Evolutionary conservation across 31 red algal genomes (phyloP).

Genomic region (Endocladia muricata): DNA sequence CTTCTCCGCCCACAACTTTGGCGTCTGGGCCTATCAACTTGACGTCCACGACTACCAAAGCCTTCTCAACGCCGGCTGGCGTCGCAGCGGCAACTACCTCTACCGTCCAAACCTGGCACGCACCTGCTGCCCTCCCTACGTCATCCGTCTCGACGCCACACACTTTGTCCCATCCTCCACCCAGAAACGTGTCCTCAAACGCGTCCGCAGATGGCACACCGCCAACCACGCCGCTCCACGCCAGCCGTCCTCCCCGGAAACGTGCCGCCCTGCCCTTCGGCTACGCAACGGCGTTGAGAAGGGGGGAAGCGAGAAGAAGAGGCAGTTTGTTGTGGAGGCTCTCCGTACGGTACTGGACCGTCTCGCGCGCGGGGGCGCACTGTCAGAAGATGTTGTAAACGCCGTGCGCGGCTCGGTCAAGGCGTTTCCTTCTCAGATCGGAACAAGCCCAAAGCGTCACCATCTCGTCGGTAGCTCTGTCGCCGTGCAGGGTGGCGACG

Average conservation of each 20-base stretch:
- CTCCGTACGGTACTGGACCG: not conserved
- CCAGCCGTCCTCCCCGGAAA: not conserved
- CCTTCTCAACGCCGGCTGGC: constrained; percentile 81
- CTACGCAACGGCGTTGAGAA: too few species aligned
- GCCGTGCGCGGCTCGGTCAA: not conserved
- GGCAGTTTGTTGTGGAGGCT: not conserved
- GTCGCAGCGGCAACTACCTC: constrained; percentile 83
- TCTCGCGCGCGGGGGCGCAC: not conserved
- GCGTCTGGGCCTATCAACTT: constrained; percentile 72
- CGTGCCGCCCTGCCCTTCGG: not conserved
- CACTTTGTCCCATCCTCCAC: constrained; percentile 68
- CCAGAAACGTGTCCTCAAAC: constrained; percentile 70
- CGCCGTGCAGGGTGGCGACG: not conserved
- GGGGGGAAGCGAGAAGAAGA: too few species aligned
- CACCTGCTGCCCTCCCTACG: constrained; percentile 88
- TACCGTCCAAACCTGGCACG: constrained; percentile 70
- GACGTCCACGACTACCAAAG: constrained; percentile 73
- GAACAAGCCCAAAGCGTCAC: not conserved
- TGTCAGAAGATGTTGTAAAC: not conserved
- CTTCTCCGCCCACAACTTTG: constrained; percentile 40
- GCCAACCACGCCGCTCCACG: not conserved
- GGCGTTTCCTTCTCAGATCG: not conserved
- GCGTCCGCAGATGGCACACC: constrained; percentile 22
- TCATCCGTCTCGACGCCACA: constrained; percentile 69
- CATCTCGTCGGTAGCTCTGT: not conserved